Base-by-base conservation (phyloP, 805 yeast genomes). In the Pichia rugopelliculosa region DNA sequence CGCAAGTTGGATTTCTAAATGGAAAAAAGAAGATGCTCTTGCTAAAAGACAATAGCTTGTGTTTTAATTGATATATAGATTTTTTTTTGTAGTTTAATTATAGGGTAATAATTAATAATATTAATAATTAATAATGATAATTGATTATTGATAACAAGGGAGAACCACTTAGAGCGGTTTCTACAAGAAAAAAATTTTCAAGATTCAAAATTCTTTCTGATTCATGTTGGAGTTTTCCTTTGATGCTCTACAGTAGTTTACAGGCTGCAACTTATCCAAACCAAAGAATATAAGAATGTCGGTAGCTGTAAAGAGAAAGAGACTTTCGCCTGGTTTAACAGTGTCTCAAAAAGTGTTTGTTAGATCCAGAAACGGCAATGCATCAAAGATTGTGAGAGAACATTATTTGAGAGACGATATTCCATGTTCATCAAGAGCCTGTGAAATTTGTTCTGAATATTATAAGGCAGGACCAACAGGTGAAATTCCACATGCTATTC, bases 371-470 rank as follows among this genome's bases (percentile, higher is more conserved):
- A 80, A 84, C 53, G 98, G 98, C 10, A 82, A 83, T 40, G 96
- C 97, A 6, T 75, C 89, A 33, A 91, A 93, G 63, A 77, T 93
- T 24, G 96, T 91, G 10, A 75, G 97, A 55, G 99, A 93, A 62
- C 99, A 91, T 65, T 93, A 93, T 61, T 70, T 93, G 48, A 76
- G 99, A 64, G 79, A 78, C 46, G 99, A 93, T 66, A 88, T 93
- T 44, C 96, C 97, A 18, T 93, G 99, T 66, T 80, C 83, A 45
- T 87, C 96, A 2, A 72, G 69, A 53, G 69, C 77, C 1, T 93
- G 99, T 66, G 59, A 67, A 10, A 61, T 59, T 33, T 93, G 99
- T 65, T 66, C 70, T 12, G 67, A 67, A 23, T 69, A 73, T 26
- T 68, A 77, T 13, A 74, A 77, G 41, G 75, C 85, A 8, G 82